phyloP scores from a whole-genome alignment of 768 basidiomycete species.

The Lactarius pseudohatsudake region DNA sequence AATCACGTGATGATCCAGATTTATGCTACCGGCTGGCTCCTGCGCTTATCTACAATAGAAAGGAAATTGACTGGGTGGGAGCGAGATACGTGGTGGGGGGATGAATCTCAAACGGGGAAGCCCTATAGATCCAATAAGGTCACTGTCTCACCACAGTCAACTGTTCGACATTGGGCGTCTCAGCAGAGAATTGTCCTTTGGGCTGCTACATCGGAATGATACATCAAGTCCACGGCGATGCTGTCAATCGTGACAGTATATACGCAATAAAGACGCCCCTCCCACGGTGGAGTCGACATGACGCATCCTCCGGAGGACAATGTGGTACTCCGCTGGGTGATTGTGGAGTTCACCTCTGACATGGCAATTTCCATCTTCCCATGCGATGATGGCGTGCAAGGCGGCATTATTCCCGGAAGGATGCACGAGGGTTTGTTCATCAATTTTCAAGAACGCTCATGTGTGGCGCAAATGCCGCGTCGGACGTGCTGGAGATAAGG shows the following conservation, averaged over 20 bases:
- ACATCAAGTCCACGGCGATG: conserved; percentile 23
- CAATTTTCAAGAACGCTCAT: background rate
- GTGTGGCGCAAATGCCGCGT: conserved; percentile 7
- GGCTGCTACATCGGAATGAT: conserved; percentile 11
- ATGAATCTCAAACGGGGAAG: conserved; percentile 5
- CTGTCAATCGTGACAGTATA: conserved; percentile 19
- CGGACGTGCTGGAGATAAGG: background rate
- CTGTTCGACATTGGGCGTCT: background rate
- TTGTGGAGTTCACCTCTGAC: background rate
- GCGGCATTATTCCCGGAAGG: conserved; percentile 4
- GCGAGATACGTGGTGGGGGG: background rate
- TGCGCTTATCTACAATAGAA: background rate
- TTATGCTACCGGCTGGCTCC: background rate
- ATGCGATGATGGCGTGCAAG: background rate
- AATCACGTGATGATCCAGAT: background rate
- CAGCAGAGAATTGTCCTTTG: conserved; percentile 11
- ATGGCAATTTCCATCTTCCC: conserved; percentile 1
- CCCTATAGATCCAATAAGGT: background rate
- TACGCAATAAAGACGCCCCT: conserved; percentile 1
- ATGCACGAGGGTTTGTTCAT: background rate
- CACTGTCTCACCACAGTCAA: conserved; percentile 10
- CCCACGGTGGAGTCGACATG: conserved; percentile 4
- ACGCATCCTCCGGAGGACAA: background rate
- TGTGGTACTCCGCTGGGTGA: conserved; percentile 1
- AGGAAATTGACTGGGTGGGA: background rate